phyloP scores from a whole-genome alignment of 441 rosid species.

The Populus hybrid region DNA sequence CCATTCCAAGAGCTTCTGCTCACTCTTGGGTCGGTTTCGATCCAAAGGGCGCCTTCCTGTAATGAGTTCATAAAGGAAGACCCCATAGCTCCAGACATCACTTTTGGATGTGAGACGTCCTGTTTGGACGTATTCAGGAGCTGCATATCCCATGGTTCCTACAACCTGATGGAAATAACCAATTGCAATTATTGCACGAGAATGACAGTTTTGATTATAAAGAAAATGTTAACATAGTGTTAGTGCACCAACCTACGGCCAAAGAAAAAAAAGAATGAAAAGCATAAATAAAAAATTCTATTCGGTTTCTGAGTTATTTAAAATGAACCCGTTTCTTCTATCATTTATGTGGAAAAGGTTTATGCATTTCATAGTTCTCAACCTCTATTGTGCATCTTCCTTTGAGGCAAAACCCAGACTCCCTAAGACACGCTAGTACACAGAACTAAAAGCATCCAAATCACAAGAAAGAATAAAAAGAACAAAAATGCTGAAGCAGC shows the following conservation, averaged over 20 bases:
- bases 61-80: slow-evolving; percentile 86
- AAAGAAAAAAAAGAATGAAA: not conserved
- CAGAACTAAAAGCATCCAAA: not conserved
- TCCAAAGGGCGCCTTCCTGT: slow-evolving; percentile 89
- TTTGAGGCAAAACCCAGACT: not conserved
- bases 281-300: not conserved
- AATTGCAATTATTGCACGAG: not conserved
- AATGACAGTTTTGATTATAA: not conserved
- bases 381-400: not conserved
- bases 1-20: slow-evolving; percentile 93
- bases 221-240: not conserved
- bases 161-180: slow-evolving; percentile 58
- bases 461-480: not conserved
- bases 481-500: not conserved
- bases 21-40: slow-evolving; percentile 67
- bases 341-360: too few species aligned
- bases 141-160: slow-evolving; percentile 96
- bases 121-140: slow-evolving; percentile 85
- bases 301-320: not conserved
- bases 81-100: slow-evolving; percentile 95
- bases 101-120: slow-evolving; percentile 87
- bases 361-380: not conserved
- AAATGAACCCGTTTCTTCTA: not conserved
- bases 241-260: not conserved
- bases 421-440: not conserved